A percentile compares a stretch with the other conserved stretches of the same genome.
Evolutionary conservation across 495 filamentous ascomycete species (phyloP).

Genomic region (Lindgomyces ingoldianus): DNA sequence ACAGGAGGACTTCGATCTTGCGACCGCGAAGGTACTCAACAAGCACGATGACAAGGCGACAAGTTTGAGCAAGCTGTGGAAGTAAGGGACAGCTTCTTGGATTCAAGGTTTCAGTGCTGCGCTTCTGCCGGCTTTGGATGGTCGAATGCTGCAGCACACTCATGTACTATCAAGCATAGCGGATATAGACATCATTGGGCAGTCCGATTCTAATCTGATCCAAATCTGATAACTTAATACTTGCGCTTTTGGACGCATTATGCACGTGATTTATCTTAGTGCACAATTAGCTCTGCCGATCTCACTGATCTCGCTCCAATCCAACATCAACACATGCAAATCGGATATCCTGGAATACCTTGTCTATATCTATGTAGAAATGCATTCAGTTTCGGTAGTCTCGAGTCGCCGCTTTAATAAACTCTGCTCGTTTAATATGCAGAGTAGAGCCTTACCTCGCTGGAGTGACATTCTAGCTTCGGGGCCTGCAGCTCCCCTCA

Average conservation of each 20-base stretch:
- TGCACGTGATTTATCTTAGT: background rate
- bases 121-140: background rate
- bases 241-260: too few relatives aligned
- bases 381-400: too few relatives aligned
- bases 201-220: background rate
- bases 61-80: slow-evolving; percentile 86
- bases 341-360: too few relatives aligned
- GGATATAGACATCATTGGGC: background rate
- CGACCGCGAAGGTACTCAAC: slow-evolving; percentile 98
- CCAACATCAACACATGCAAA: background rate
- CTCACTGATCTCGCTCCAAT: background rate
- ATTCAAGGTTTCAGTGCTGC: background rate
- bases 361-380: too few relatives aligned
- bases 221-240: background rate
- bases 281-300: background rate
- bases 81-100: slow-evolving; percentile 50
- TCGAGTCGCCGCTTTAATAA: too few relatives aligned
- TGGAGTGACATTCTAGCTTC: too few relatives aligned
- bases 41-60: slow-evolving; percentile 99
- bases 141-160: background rate
- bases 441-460: too few relatives aligned
- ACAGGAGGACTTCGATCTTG: slow-evolving; percentile 98
- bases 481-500: too few relatives aligned
- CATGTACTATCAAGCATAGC: slow-evolving; percentile 27
- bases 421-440: too few relatives aligned